Percentiles rank a stretch among this genome's conserved stretches.
Evolutionary conservation across 2,329 filamentous ascomycete species (phyloP).

Genomic region (Ascochyta rabiei): DNA sequence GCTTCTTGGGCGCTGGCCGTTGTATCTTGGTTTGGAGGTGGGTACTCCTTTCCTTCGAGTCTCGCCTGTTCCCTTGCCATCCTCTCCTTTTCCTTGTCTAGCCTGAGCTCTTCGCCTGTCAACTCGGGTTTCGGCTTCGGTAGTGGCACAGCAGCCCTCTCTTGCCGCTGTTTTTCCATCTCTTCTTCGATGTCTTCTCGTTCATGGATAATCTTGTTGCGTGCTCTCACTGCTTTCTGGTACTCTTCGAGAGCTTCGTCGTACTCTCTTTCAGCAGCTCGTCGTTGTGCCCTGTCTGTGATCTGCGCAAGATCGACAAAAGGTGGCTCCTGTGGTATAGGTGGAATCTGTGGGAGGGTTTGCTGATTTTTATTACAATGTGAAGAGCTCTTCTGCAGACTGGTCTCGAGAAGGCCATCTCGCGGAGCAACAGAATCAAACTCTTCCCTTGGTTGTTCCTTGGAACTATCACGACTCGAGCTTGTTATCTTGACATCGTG

Average conservation of each 20-base stretch:
- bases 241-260: conserved; percentile 68
- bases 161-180: conserved; percentile 44
- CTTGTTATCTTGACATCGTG: background rate
- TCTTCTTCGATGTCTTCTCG: conserved; percentile 64
- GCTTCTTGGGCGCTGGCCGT: conserved; percentile 1
- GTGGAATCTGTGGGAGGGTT: conserved; percentile 55
- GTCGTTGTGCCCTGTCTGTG: conserved; percentile 68
- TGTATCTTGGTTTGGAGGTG: conserved; percentile 27
- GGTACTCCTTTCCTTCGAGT: conserved; percentile 24
- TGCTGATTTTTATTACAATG: conserved; percentile 10
- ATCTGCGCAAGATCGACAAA: conserved; percentile 64
- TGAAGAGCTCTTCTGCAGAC: conserved; percentile 6
- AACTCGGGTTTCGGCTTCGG: conserved; percentile 28
- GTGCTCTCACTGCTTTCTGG: conserved; percentile 69
- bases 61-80: conserved; percentile 13
- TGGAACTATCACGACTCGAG: conserved; percentile 15
- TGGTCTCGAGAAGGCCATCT: conserved; percentile 33
- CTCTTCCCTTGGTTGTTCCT: conserved; percentile 52
- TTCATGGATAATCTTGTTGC: conserved; percentile 68
- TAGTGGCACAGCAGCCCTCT: conserved; percentile 36
- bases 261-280: conserved; percentile 72
- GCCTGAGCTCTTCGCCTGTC: conserved; percentile 26
- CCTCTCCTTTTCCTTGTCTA: conserved; percentile 30
- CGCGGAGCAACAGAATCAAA: conserved; percentile 38
- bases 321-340: conserved; percentile 60